Conservation (phyloP, 1,139 yeast species). For the Geotrichum aggregatum region DNA sequence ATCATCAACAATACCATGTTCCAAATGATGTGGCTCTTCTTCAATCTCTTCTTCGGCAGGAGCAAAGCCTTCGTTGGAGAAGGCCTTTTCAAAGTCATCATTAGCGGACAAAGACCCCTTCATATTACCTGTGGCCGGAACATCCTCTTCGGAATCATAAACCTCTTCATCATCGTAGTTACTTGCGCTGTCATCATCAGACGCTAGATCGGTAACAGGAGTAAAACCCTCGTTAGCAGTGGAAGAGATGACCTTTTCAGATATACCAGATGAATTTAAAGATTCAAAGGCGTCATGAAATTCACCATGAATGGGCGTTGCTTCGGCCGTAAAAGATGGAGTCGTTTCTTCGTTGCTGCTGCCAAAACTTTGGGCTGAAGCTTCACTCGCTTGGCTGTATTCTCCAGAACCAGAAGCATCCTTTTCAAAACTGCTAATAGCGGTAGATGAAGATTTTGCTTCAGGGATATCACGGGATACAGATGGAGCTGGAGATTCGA, state of each 20-base stretch:
- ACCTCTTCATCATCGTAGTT: background rate
- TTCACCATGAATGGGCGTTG: background rate
- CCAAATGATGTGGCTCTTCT: background rate
- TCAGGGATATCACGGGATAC: background rate
- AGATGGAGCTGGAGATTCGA: background rate
- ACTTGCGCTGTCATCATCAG: background rate
- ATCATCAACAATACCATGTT: background rate
- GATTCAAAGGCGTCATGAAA: conserved; percentile 6
- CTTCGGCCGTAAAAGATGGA: background rate
- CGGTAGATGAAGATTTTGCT: background rate
- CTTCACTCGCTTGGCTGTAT: background rate
- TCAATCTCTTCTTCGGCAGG: conserved; percentile 10
- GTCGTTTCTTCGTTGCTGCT: background rate
- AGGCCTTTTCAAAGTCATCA: conserved; percentile 13
- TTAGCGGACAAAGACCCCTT: background rate
- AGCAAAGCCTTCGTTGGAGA: conserved; percentile 3
- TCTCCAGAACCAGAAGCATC: background rate
- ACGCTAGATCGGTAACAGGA: too few relatives aligned
- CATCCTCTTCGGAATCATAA: background rate
- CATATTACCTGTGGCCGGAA: background rate
- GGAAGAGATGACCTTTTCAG: background rate
- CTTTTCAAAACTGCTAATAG: background rate
- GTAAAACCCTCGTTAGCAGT: too few relatives aligned
- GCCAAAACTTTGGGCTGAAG: background rate
- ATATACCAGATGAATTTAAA: background rate